A percentile compares a stretch with the other conserved stretches of the same genome.
Conservation (phyloP, 2,329 filamentous ascomycete species). For the Nannizziopsis barbatae region DNA sequence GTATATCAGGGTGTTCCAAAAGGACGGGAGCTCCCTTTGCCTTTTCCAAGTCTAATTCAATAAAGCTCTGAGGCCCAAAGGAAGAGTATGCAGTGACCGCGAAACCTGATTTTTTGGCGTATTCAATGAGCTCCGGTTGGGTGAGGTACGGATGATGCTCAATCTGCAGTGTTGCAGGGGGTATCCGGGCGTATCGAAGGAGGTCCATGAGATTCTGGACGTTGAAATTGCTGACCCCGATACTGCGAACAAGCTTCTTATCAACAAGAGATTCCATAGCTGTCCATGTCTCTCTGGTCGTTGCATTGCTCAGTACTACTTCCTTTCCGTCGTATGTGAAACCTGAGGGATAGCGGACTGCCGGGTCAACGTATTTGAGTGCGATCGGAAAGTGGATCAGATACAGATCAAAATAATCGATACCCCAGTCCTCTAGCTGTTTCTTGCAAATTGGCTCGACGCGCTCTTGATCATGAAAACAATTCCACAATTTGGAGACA, state of each 20-base stretch:
- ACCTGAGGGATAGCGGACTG: constrained; percentile 65
- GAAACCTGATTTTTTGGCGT: constrained; percentile 59
- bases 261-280: constrained; percentile 67
- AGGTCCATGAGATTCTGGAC: constrained; percentile 66
- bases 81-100: constrained; percentile 72
- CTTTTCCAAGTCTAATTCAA: constrained; percentile 62
- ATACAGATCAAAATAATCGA: constrained; percentile 87
- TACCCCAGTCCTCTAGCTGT: constrained; percentile 68
- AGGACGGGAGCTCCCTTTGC: constrained; percentile 56
- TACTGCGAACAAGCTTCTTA: constrained; percentile 56
- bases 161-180: constrained; percentile 69
- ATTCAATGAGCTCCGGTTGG: constrained; percentile 58
- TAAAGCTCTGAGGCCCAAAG: constrained; percentile 68
- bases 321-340: constrained; percentile 58
- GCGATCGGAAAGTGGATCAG: constrained; percentile 82
- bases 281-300: constrained; percentile 70
- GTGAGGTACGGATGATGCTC: constrained; percentile 85
- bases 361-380: constrained; percentile 72
- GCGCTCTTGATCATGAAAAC: constrained; percentile 69
- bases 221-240: constrained; percentile 78
- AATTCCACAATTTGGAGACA: constrained; percentile 87
- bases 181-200: constrained; percentile 63
- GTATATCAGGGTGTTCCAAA: constrained; percentile 58
- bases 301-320: constrained; percentile 55
- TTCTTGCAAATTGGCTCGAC: constrained; percentile 65